These are phyloP conservation scores for Kodamaea kakaduensis DNA, from an alignment of 805 yeast genomes.

Conservation along the genomic window DNA sequence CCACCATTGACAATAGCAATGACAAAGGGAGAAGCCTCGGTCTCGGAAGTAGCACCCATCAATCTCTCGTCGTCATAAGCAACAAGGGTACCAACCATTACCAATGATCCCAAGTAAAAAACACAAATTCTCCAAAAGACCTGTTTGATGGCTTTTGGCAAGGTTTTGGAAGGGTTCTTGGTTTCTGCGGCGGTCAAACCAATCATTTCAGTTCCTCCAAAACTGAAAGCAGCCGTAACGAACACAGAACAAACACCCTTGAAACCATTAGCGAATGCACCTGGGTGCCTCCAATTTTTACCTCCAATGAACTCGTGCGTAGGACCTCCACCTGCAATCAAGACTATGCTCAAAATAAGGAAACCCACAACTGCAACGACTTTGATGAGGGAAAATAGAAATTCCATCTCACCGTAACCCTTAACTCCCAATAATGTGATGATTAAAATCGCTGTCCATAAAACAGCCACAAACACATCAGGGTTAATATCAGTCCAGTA, in stretches of 20 bases:
- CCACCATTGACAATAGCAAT: conserved; percentile 67
- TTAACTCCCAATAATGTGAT: conserved; percentile 52
- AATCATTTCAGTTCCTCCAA: conserved; percentile 68
- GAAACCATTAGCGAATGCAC: conserved; percentile 62
- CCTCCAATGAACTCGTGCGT: conserved; percentile 51
- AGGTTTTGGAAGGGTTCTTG: conserved; percentile 56
- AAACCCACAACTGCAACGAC: conserved; percentile 48
- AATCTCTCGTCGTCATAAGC: conserved; percentile 54
- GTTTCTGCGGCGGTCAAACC: conserved; percentile 79
- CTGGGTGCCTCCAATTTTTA: conserved; percentile 57
- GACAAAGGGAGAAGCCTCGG: conserved; percentile 69
- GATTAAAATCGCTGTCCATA: conserved; percentile 43
- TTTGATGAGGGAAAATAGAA: conserved; percentile 44
- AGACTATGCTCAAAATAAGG: conserved; percentile 49
- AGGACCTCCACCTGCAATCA: conserved; percentile 55
- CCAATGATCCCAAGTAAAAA: conserved; percentile 58
- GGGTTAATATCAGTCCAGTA: conserved; percentile 55
- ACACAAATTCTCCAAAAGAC: conserved; percentile 76
- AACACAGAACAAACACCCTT: conserved; percentile 69
- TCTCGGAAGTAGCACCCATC: conserved; percentile 42
- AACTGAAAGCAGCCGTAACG: conserved; percentile 73
- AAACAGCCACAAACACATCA: conserved; percentile 58
- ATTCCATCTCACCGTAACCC: conserved; percentile 57
- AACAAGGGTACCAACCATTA: conserved; percentile 59
- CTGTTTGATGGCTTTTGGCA: conserved; percentile 74